A percentile compares a stretch with the other conserved stretches of the same genome.
Conservation (phyloP, 2,329 filamentous ascomycete species). For the Exserohilum rostratum region DNA sequence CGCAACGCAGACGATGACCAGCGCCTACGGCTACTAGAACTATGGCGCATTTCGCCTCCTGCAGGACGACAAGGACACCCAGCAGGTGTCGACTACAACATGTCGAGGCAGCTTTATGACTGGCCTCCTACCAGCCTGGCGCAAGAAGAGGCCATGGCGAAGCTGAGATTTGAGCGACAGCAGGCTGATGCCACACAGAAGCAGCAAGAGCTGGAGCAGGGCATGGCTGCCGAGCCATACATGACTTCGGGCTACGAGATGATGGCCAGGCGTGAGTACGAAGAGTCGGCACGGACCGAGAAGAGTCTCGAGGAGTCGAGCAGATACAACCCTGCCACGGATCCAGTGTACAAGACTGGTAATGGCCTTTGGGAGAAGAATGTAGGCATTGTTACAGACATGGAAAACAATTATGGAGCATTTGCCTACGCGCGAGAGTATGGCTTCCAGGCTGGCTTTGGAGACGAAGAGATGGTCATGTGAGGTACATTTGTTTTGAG, state of each 20-base stretch:
- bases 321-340: constrained; percentile 64
- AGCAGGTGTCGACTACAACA: constrained; percentile 53
- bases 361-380: constrained; percentile 57
- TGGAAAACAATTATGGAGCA: constrained; percentile 73
- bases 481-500: constrained; percentile 17
- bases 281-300: constrained; percentile 53
- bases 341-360: constrained; percentile 68
- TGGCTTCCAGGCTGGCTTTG: constrained; percentile 49
- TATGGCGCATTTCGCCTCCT: constrained; percentile 83
- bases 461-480: constrained; percentile 51
- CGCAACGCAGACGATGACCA: constrained; percentile 74
- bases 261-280: constrained; percentile 68
- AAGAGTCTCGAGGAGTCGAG: constrained; percentile 38
- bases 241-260: constrained; percentile 82
- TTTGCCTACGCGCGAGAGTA: constrained; percentile 61
- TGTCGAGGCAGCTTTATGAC: constrained; percentile 49
- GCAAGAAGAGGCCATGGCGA: constrained; percentile 61
- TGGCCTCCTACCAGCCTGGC: constrained; percentile 64
- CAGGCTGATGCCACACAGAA: constrained; percentile 34
- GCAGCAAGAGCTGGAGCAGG: constrained; percentile 30
- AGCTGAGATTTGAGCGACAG: constrained; percentile 64
- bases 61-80: constrained; percentile 42
- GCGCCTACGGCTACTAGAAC: constrained; percentile 75
- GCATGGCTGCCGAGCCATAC: constrained; percentile 71
- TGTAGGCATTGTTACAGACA: constrained; percentile 51